These are phyloP conservation scores for Boletus pseudo-olivaceus DNA, from an alignment of 768 basidiomycete genomes.

Conservation along the genomic window DNA sequence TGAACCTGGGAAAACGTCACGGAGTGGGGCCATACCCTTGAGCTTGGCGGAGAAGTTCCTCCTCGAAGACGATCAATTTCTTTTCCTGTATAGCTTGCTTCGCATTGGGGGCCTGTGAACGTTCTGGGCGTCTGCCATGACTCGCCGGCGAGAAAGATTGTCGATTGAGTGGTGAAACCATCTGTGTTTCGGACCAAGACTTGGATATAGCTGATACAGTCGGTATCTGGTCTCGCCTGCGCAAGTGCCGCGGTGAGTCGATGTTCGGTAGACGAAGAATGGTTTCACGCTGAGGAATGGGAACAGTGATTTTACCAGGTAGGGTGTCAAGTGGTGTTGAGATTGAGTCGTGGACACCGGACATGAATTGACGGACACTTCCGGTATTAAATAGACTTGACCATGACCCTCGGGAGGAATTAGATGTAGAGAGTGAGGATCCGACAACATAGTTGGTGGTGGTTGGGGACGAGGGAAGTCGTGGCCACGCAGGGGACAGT, in stretches of 20 bases:
- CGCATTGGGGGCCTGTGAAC: constrained; percentile 40
- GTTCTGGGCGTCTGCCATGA: constrained; percentile 37
- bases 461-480: constrained; percentile 44
- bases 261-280: constrained; percentile 20
- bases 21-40: constrained; percentile 9
- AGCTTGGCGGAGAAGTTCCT: constrained; percentile 16
- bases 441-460: constrained; percentile 34
- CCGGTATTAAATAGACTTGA: constrained; percentile 71
- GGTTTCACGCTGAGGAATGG: constrained; percentile 22
- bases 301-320: constrained; percentile 21
- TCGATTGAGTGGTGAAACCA: constrained; percentile 20
- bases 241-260: constrained; percentile 29
- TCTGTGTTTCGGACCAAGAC: constrained; percentile 54
- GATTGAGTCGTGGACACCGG: constrained; percentile 52
- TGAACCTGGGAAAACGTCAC: not conserved
- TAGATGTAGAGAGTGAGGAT: constrained; percentile 48
- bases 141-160: constrained; percentile 42
- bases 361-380: constrained; percentile 65
- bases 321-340: constrained; percentile 35
- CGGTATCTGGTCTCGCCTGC: constrained; percentile 26
- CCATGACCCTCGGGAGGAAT: constrained; percentile 76
- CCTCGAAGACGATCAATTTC: constrained; percentile 37
- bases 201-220: constrained; percentile 40
- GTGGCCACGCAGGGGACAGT: constrained; percentile 52
- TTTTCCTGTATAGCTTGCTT: constrained; percentile 31